Base-by-base conservation (phyloP, 148 eudicot species). In the Simmondsia chinensis region DNA sequence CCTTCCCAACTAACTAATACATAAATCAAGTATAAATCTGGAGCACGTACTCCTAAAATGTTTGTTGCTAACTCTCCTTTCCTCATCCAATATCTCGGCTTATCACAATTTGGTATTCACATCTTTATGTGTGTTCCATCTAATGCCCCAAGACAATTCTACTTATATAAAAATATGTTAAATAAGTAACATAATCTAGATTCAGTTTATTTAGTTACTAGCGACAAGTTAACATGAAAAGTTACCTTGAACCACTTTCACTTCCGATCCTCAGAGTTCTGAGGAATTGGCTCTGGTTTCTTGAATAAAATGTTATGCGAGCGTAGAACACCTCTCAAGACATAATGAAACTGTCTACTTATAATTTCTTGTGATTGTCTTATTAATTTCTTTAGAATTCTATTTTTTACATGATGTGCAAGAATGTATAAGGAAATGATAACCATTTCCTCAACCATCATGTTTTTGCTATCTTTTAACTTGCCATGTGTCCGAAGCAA, bases 211-310 rank as follows among this genome's bases (percentile, higher is more conserved):
- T 13, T 5, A 34, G n/a, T 8, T 23, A 39, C 10, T 5, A 7
- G n/a, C n/a, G n/a, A n/a, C n/a, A n/a, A n/a, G n/a, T n/a, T n/a
- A n/a, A n/a, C n/a, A n/a, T n/a, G n/a, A 17, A 43, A 43, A 5
- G 17, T 10, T 52, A 60, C 48, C 58, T 47, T 33, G 24, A 62
- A 62, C 43, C 57, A 53, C 10, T 54, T 62, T 36, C 44, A 54
- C 11, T 41, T 34, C 10, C 29, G 24, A 62, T 62, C 48, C 1
- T 14, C 33, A 20, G 40, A 46, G 13, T 39, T 28, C 31, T 54
- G 54, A 19, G 30, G 35, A 4, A 62, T 37, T 9, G 54, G 55
- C 18, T 62, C 37, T 7, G 49, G 55, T 16, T 7, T 39, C 20
- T 54, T 32, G 5, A 62, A 20, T 11, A 53, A 47, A 5, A 15